A percentile compares a stretch with the other conserved stretches of the same genome.
Conservation (phyloP, 768 basidiomycete species). For the Macrolepiota fuliginosa region DNA sequence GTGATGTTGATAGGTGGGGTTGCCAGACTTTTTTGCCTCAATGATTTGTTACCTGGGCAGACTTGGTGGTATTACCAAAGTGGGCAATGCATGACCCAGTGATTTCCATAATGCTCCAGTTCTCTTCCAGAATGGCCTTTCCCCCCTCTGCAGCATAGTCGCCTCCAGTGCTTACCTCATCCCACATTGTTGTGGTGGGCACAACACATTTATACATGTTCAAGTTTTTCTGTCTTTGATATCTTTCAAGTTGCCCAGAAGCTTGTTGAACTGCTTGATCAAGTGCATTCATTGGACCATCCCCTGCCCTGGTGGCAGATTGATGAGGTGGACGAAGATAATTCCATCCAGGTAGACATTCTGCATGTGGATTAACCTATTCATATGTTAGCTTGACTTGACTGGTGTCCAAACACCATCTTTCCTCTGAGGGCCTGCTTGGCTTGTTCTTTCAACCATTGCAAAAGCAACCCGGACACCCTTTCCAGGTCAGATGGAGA, state of each 20-base stretch:
- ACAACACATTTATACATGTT: neutral
- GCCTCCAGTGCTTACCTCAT: neutral
- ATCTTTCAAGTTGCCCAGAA: neutral
- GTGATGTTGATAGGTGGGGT: neutral
- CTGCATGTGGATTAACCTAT: neutral
- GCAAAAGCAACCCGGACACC: neutral
- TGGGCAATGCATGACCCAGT: neutral
- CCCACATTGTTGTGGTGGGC: constrained; percentile 5
- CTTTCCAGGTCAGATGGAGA: neutral
- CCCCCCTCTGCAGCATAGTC: neutral
- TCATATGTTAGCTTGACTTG: neutral
- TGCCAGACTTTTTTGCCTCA: neutral
- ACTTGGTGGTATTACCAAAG: neutral
- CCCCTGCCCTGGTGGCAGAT: neutral
- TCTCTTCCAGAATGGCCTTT: neutral
- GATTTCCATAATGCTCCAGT: constrained; percentile 2
- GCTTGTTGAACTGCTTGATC: neutral
- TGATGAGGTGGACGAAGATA: neutral
- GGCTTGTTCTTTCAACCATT: neutral
- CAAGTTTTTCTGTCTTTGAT: neutral
- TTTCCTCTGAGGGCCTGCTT: neutral
- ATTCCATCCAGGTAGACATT: neutral
- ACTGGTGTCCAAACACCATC: neutral
- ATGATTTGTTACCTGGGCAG: neutral
- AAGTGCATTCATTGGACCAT: neutral